Percentiles rank a stretch among this genome's conserved stretches.
Conservation (phyloP, 164 flowering plant genomes). For the Magnolia kwangsiensis region DNA sequence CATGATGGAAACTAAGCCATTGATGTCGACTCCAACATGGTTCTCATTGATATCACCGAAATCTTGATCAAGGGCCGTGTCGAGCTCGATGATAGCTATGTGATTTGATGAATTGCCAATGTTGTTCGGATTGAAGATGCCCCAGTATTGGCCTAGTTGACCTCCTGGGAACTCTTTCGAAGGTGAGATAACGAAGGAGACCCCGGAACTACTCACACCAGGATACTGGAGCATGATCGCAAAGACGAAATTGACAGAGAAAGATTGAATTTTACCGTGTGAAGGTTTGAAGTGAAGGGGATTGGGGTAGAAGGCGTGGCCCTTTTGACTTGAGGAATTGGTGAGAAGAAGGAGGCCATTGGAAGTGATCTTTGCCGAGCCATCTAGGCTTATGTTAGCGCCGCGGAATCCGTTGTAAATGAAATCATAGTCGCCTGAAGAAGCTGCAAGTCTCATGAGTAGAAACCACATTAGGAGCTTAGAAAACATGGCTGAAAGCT, state of each 20-base stretch:
- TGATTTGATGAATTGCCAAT: conserved; percentile 30
- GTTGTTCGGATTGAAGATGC: conserved; percentile 32
- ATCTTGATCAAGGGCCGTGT: conserved; percentile 19
- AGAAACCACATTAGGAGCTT: conserved; percentile 3
- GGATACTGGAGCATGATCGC: not conserved
- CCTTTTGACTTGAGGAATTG: conserved; percentile 10
- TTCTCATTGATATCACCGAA: conserved; percentile 28
- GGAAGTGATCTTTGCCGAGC: conserved; percentile 17
- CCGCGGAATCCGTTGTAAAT: conserved; percentile 8
- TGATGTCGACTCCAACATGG: conserved; percentile 57
- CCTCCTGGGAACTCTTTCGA: conserved; percentile 12
- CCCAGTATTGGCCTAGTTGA: conserved; percentile 21
- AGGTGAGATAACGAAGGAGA: not conserved
- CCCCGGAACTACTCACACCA: not conserved
- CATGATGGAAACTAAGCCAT: conserved; percentile 25
- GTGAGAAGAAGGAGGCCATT: conserved; percentile 21
- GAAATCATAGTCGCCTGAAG: not conserved
- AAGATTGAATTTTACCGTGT: conserved; percentile 1
- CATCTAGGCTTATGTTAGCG: conserved; percentile 22
- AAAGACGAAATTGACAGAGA: conserved; percentile 10
- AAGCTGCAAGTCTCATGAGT: not conserved
- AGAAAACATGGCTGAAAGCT: not conserved
- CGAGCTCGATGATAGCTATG: conserved; percentile 41
- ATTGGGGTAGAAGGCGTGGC: conserved; percentile 21
- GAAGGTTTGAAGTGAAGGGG: conserved; percentile 12